A percentile compares a stretch with the other conserved stretches of the same genome.
Evolutionary conservation across 345 rosid species (phyloP).

Genomic region (Linum lewisii): DNA sequence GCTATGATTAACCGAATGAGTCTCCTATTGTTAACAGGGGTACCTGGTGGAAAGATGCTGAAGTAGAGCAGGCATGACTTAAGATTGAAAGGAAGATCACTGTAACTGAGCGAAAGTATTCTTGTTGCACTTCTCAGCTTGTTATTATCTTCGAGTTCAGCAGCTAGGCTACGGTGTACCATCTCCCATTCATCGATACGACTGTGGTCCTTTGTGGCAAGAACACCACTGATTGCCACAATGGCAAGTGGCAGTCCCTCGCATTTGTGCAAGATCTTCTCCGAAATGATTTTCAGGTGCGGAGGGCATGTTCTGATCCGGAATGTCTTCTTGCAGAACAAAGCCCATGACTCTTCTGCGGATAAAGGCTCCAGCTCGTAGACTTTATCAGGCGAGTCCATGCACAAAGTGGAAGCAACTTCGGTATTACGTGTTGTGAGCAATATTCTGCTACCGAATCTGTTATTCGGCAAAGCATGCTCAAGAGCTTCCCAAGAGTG

Average conservation of each 20-base stretch:
- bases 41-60: neutral
- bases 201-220: neutral
- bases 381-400: constrained; percentile 7
- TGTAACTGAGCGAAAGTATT: constrained; percentile 1
- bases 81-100: neutral
- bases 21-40: neutral
- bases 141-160: constrained; percentile 3
- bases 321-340: constrained; percentile 4
- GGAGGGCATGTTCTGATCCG: neutral
- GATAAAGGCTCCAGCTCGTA: constrained; percentile 6
- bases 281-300: neutral
- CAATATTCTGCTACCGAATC: constrained; percentile 6
- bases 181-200: constrained; percentile 1
- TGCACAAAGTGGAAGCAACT: constrained; percentile 8
- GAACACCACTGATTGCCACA: constrained; percentile 2
- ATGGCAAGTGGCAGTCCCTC: constrained; percentile 2
- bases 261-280: neutral
- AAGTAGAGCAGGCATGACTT: constrained; percentile 3
- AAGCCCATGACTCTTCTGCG: constrained; percentile 4
- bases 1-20: constrained; percentile 10
- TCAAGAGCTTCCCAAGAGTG: constrained; percentile 10
- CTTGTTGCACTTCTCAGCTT: neutral
- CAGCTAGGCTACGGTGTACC: neutral
- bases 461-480: constrained; percentile 10
- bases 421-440: constrained; percentile 9